Base-by-base conservation (phyloP, 169 alveolate species). In the Plasmodium relictum region DNA sequence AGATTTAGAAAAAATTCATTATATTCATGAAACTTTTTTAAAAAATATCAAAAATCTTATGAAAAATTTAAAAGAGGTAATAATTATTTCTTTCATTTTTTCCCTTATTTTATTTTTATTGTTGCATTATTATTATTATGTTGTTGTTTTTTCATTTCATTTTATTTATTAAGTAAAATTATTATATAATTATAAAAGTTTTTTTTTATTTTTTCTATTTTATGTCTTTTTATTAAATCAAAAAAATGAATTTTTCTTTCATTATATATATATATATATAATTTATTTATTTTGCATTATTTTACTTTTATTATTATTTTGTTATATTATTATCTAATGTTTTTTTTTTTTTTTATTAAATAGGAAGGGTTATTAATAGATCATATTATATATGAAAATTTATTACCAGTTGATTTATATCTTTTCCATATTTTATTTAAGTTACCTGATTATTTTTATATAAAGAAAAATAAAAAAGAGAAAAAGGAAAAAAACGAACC, bases 361-460 rank as follows among this genome's bases (percentile, higher is more conserved):
- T 68, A 83, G 91, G 91, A 83, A 42, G 41, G 45, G 6, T 22
- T 83, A n/a, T 52, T 71, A 50, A 45, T 83, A 7, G 45, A 83
- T 14, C 91, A 83, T 62, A 54, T 83, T 22, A 31, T 83, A 39
- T 83, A 68, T 31, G 91, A 83, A 83, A 83, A 83, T 16, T 24
- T 83, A 61, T 16, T 83, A 20, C 91, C 91, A 41, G 18, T 59
- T 12, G 73, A 83, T 68, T n/a, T 83, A 52, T 83, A 83, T 48
- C 22, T 68, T 31, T 48, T 18, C 2, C 8, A 83, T 48, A 56
- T 83, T 14, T 58, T 83, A 16, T 61, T 52, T 39, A 83, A 83
- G 10, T 18, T 83, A 6, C 91, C 91, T 4, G 91, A 83, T 20
- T 41, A 83, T 41, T 83, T 83, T 61, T 59, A 83, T 52, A 18